Evolutionary conservation across 1,284 basidiomycete species (phyloP).

Genomic region (Kwoniella shivajii): DNA sequence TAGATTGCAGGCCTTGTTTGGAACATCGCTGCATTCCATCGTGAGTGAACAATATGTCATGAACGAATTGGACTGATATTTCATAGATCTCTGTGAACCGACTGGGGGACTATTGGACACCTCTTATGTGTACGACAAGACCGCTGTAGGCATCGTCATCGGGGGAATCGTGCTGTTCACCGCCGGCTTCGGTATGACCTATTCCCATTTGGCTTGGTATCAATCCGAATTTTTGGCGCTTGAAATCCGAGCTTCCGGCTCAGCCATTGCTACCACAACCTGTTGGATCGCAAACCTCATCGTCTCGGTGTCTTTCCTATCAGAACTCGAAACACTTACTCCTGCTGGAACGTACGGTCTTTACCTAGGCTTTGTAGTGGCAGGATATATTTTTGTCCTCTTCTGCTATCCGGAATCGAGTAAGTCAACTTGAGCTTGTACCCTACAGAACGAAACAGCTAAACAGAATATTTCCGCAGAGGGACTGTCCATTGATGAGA

Average conservation of each 20-base stretch:
- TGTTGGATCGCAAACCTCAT: conserved; percentile 30
- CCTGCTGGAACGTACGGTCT: conserved; percentile 15
- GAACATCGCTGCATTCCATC: conserved; percentile 14
- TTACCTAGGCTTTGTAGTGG: conserved; percentile 22
- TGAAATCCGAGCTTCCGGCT: conserved; percentile 42
- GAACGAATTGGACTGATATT: neutral
- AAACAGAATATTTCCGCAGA: neutral
- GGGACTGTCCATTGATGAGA: conserved; percentile 29
- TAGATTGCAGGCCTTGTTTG: conserved; percentile 11
- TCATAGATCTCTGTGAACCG: neutral
- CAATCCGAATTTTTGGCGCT: conserved; percentile 42
- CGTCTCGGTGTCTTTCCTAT: conserved; percentile 25
- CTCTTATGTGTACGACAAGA: conserved; percentile 12
- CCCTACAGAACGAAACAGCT: neutral
- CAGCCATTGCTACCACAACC: conserved; percentile 19
- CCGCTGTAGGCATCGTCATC: conserved; percentile 33
- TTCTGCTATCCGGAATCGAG: conserved; percentile 34
- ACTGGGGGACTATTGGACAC: conserved; percentile 6
- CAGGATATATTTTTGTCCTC: conserved; percentile 22
- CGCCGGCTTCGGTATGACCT: conserved; percentile 40
- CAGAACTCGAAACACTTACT: conserved; percentile 18
- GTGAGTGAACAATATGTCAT: conserved; percentile 8
- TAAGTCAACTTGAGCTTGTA: conserved; percentile 1
- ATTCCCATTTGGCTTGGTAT: conserved; percentile 49
- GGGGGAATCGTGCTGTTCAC: conserved; percentile 44